A percentile compares a stretch with the other conserved stretches of the same genome.
Evolutionary conservation across 1,284 basidiomycete genomes (phyloP).

Genomic region (Pterulicium gracile): DNA sequence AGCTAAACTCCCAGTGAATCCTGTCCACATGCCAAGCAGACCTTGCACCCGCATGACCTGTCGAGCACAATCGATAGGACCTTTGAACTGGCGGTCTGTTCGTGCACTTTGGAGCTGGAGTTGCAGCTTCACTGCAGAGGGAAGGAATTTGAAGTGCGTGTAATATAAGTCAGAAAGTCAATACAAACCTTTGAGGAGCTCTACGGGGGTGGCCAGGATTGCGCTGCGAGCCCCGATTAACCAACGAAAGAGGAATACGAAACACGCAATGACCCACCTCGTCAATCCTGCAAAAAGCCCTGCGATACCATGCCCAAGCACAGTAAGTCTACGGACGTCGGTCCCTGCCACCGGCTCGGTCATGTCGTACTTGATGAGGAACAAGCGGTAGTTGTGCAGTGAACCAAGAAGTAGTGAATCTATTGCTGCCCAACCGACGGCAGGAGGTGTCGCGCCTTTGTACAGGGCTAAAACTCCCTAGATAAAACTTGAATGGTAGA

Average conservation of each 20-base stretch:
- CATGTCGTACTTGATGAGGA: constrained; percentile 42
- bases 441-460: constrained; percentile 67
- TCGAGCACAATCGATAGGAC: constrained; percentile 49
- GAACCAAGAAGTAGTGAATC: constrained; percentile 71
- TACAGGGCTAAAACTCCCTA: constrained; percentile 48
- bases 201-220: constrained; percentile 61
- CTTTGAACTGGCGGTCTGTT: constrained; percentile 49
- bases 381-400: constrained; percentile 63
- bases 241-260: neutral
- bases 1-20: constrained; percentile 50
- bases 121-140: constrained; percentile 57
- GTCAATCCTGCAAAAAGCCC: constrained; percentile 71
- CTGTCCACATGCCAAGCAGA: constrained; percentile 49
- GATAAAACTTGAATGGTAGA: constrained; percentile 11
- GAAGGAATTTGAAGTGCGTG: neutral
- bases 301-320: constrained; percentile 54
- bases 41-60: constrained; percentile 49
- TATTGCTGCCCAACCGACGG: constrained; percentile 67
- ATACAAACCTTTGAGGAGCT: constrained; percentile 48
- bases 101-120: constrained; percentile 53
- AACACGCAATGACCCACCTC: constrained; percentile 29
- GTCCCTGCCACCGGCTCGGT: constrained; percentile 37
- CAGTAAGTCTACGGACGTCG: constrained; percentile 36
- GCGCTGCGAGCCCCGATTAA: constrained; percentile 27
- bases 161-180: constrained; percentile 4